These are phyloP conservation scores for Cryoendolithus antarcticus DNA, from an alignment of 2,329 filamentous ascomycete species.

Conservation along the genomic window DNA sequence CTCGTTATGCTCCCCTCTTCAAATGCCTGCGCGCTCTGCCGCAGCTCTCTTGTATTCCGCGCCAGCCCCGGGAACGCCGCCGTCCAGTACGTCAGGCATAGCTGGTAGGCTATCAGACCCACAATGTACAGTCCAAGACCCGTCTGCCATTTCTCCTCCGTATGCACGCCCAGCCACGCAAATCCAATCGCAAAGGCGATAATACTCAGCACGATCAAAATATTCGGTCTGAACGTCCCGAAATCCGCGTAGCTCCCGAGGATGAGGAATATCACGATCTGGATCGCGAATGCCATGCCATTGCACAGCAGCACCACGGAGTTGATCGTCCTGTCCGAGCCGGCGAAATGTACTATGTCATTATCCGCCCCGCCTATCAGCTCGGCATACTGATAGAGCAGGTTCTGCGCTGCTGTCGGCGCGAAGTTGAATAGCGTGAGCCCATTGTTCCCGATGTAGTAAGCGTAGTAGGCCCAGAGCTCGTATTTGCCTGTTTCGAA, in stretches of 20 bases:
- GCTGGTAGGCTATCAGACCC: conserved; percentile 54
- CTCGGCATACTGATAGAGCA: conserved; percentile 49
- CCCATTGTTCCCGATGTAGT: conserved; percentile 53
- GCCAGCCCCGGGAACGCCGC: conserved; percentile 50
- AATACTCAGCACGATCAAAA: conserved; percentile 49
- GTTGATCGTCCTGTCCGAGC: conserved; percentile 47
- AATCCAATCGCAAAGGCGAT: conserved; percentile 53
- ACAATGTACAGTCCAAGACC: conserved; percentile 54
- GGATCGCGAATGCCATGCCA: conserved; percentile 56
- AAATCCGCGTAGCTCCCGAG: conserved; percentile 50
- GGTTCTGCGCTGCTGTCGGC: conserved; percentile 52
- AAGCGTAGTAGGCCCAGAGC: conserved; percentile 36
- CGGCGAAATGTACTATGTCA: conserved; percentile 43
- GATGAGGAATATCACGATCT: conserved; percentile 44
- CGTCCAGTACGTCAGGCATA: conserved; percentile 57
- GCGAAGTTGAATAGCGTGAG: conserved; percentile 50
- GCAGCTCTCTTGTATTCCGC: conserved; percentile 40
- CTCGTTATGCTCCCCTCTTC: conserved; percentile 41
- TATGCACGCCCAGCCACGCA: conserved; percentile 54
- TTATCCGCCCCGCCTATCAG: conserved; percentile 26
- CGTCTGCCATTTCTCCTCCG: conserved; percentile 45
- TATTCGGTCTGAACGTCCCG: conserved; percentile 50
- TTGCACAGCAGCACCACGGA: conserved; percentile 54
- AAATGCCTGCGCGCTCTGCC: conserved; percentile 37
- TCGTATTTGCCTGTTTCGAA: conserved; percentile 42